These are phyloP conservation scores for Penicillium capsulatum DNA, from an alignment of 2,329 filamentous ascomycete genomes.

Conservation along the genomic window DNA sequence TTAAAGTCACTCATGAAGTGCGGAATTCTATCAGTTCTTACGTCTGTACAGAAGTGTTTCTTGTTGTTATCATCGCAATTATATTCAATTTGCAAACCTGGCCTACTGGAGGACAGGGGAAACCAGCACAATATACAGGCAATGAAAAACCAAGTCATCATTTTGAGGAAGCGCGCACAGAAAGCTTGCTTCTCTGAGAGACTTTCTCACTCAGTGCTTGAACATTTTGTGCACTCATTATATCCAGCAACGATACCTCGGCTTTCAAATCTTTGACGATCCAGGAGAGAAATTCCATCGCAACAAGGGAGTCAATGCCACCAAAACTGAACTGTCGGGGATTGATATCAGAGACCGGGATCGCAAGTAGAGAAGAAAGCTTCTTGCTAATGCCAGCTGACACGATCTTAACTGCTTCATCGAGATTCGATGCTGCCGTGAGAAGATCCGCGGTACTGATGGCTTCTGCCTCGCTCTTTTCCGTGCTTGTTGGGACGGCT, in stretches of 20 bases:
- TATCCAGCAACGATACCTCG: conserved; percentile 22
- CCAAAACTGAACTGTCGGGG: conserved; percentile 21
- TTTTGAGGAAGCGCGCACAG: neutral
- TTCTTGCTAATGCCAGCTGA: conserved; percentile 16
- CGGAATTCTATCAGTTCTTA: too few species aligned
- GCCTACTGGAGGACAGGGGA: too few species aligned
- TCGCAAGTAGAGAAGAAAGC: conserved; percentile 21
- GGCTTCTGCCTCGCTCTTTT: conserved; percentile 3
- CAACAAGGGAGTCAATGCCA: conserved; percentile 28
- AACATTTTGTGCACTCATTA: conserved; percentile 21
- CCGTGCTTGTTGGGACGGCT: neutral
- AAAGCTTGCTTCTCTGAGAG: conserved; percentile 9
- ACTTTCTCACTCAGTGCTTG: conserved; percentile 18
- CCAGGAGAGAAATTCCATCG: conserved; percentile 32
- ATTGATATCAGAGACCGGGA: conserved; percentile 26
- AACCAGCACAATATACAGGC: neutral
- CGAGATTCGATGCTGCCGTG: neutral
- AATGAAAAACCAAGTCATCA: neutral
- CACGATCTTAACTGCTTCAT: conserved; percentile 10
- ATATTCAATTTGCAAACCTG: too few species aligned
- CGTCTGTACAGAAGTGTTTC: too few species aligned
- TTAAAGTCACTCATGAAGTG: too few species aligned
- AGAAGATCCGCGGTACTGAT: conserved; percentile 10
- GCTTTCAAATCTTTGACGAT: conserved; percentile 26
- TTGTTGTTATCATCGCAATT: too few species aligned